Percentiles rank a stretch among this genome's conserved stretches.
Evolutionary conservation across 331 rosid genomes (phyloP).

Genomic region (Arachis monticola): DNA sequence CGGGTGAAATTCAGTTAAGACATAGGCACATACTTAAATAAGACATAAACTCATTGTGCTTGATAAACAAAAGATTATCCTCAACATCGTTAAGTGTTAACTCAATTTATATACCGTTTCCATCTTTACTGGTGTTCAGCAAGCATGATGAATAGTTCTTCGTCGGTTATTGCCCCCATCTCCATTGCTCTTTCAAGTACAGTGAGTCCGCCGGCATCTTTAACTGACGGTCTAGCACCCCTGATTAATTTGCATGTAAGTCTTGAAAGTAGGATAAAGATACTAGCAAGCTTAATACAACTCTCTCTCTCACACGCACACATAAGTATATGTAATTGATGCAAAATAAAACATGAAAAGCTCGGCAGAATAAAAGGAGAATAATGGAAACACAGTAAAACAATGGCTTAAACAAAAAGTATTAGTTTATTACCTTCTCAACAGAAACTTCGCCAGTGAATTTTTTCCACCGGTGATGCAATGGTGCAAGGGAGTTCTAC

Average conservation of each 20-base stretch:
- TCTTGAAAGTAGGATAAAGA: background rate
- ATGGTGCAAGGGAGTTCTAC: constrained; percentile 93
- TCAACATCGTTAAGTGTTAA: constrained; percentile 8
- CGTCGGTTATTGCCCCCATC: constrained; percentile 94
- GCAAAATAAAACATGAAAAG: constrained; percentile 14
- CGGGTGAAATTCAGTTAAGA: constrained; percentile 4
- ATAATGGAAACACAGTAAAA: background rate
- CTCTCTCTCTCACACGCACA: background rate
- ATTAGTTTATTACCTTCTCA: constrained; percentile 88
- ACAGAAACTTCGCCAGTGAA: constrained; percentile 76
- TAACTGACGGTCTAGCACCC: constrained; percentile 84
- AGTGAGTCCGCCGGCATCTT: constrained; percentile 78
- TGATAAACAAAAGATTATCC: constrained; percentile 27
- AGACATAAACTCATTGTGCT: constrained; percentile 21
- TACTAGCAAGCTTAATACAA: constrained; percentile 1
- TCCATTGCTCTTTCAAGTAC: constrained; percentile 96
- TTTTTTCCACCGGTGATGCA: constrained; percentile 73
- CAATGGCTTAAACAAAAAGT: constrained; percentile 6
- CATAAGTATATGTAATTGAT: background rate
- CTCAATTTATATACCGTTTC: constrained; percentile 18
- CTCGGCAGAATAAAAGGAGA: constrained; percentile 5
- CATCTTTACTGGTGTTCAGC: constrained; percentile 54
- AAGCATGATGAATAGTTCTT: constrained; percentile 79
- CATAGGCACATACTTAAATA: constrained; percentile 39
- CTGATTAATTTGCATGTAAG: constrained; percentile 52